Evolutionary conservation across 2,329 filamentous ascomycete species (phyloP), one percentile per base, ranked within the genome.

Genomic region (Aspergillus sp.): DNA sequence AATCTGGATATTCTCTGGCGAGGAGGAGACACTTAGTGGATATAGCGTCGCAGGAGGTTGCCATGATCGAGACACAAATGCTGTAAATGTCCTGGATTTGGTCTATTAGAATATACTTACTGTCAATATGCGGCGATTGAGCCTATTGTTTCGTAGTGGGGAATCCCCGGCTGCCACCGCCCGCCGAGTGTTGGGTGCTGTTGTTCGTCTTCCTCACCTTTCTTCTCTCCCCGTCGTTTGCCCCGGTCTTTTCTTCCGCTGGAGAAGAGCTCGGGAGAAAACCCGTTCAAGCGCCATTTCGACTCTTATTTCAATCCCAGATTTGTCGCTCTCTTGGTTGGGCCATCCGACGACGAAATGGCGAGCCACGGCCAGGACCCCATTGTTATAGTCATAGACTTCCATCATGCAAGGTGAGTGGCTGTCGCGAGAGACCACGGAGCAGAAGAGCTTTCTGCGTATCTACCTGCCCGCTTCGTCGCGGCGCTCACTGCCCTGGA

Each of bases 361-460:
- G 19, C 58, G 50, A 48, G 55, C 44, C 33, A 30, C 37, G 55
- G 64, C 68, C 56, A 60, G 49, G 51, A 57, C 35, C 82, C 83
- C 27, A 69, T 88, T 53, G 80, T 89, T 30, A 77, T 80, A 43
- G 81, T 89, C 37, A 82, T 89, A 49, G 83, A 82, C 58, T 89
- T 89, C 55, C 82, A 89, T 61, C 83, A 89, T 69, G 82, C 82
- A 39, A 58, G 63, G 64, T 67, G 43, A 51, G 60, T 51, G 15
- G 15, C n/a, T 14, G 29, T 8, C 27, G 20, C 12, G 8, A 13
- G 14, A 12, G 7, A 10, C 17, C 11, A 4, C 8, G 16, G 15
- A n/a, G 8, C 14, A 32, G 15, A 24, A 25, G n/a, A 32, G 31
- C 22, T n/a, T n/a, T n/a, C n/a, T n/a, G n/a, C n/a, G n/a, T n/a